A percentile compares a stretch with the other conserved stretches of the same genome.
Evolutionary conservation across 164 flowering plant species (phyloP).

Genomic region (Vitis rupestris): DNA sequence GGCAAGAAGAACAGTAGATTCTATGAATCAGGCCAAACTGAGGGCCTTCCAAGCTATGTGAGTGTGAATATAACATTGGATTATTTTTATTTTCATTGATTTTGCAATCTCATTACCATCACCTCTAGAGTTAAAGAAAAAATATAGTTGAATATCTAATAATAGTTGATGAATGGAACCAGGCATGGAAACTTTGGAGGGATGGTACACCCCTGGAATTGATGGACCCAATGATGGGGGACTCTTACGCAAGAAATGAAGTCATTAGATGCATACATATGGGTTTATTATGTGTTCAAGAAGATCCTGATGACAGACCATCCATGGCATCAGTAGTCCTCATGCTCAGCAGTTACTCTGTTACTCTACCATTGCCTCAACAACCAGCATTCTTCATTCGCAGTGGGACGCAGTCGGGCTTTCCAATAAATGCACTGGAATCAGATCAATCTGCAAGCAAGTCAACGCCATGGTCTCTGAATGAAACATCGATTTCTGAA

Average conservation of each 20-base stretch:
- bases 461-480: slow-evolving; percentile 9
- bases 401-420: neutral
- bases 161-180: neutral
- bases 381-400: slow-evolving; percentile 6
- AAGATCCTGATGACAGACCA: too few relatives aligned
- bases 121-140: neutral
- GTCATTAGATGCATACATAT: slow-evolving; percentile 5
- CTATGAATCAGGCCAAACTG: neutral
- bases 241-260: slow-evolving; percentile 2
- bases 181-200: slow-evolving; percentile 19
- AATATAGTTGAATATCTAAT: neutral
- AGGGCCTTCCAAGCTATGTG: slow-evolving; percentile 13
- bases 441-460: slow-evolving; percentile 4
- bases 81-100: neutral
- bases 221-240: neutral
- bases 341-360: neutral
- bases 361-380: slow-evolving; percentile 9
- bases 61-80: neutral
- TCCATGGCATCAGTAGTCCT: too few relatives aligned
- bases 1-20: too few relatives aligned
- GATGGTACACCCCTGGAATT: slow-evolving; percentile 2
- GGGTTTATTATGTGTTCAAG: too few relatives aligned
- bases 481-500: slow-evolving; percentile 16
- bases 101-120: neutral
- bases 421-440: neutral